A percentile compares a stretch with the other conserved stretches of the same genome.
Evolutionary conservation across 202 grass and related monocot genomes (phyloP).

Genomic region (Setaria italica): DNA sequence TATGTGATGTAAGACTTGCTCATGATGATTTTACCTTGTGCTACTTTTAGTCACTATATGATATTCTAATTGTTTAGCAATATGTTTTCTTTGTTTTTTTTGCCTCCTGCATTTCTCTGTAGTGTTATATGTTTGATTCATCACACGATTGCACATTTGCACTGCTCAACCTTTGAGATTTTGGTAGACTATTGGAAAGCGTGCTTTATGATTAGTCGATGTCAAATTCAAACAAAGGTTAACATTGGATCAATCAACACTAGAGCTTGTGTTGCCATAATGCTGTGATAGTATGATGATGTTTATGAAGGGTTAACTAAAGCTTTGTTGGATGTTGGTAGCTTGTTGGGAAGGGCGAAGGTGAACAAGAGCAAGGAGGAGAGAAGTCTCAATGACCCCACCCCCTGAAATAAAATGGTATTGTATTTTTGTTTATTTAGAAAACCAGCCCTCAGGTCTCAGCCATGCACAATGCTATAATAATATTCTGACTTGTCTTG

Average conservation of each 20-base stretch:
- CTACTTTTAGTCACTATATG: constrained; percentile 12
- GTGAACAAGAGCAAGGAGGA: constrained; percentile 52
- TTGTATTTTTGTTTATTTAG: constrained; percentile 1
- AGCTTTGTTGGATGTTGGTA: constrained; percentile 42
- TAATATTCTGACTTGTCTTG: not conserved
- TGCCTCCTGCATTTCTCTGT: not conserved
- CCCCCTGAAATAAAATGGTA: not conserved
- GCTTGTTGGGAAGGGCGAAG: constrained; percentile 73
- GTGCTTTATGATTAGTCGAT: not conserved
- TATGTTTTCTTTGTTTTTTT: not conserved
- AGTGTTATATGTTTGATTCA: not conserved
- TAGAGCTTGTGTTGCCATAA: not conserved
- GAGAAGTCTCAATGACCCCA: constrained; percentile 37
- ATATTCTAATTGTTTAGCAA: not conserved
- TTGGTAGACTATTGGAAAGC: not conserved
- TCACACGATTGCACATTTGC: not conserved
- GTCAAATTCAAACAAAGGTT: not conserved
- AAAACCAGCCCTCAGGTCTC: not conserved
- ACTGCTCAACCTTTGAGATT: not conserved
- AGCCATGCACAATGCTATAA: constrained; percentile 26
- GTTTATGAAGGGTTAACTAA: constrained; percentile 14
- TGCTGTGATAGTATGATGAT: constrained; percentile 27
- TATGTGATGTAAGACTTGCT: constrained; percentile 3
- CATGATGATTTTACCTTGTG: not conserved
- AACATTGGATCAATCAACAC: not conserved